A percentile compares a stretch with the other conserved stretches of the same genome.
Evolutionary conservation across 2,329 filamentous ascomycete species (phyloP).

Genomic region (Paecilomyces variotii): DNA sequence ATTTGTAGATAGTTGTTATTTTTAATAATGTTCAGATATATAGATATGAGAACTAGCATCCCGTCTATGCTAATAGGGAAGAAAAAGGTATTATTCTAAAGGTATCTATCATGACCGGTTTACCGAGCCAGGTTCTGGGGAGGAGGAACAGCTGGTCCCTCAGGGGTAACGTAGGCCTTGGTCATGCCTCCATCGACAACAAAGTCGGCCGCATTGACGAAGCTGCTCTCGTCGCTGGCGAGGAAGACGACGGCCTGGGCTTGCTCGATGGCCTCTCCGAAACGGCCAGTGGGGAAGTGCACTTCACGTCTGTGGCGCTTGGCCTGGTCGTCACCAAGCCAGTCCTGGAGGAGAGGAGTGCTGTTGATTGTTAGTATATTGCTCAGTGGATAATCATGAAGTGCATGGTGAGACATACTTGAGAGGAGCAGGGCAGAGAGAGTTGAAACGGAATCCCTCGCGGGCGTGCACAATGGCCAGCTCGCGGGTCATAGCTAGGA

Average conservation of each 20-base stretch:
- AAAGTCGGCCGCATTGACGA: constrained; percentile 59
- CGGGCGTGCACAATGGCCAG: constrained; percentile 86
- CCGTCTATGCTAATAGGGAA: background rate
- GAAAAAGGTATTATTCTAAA: background rate
- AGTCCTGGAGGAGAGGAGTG: constrained; percentile 85
- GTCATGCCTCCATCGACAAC: constrained; percentile 94
- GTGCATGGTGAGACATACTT: constrained; percentile 45
- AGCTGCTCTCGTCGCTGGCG: constrained; percentile 11
- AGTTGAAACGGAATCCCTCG: constrained; percentile 85
- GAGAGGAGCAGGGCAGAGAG: constrained; percentile 79
- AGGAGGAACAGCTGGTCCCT: constrained; percentile 47
- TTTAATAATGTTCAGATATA: background rate
- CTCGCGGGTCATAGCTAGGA: constrained; percentile 82
- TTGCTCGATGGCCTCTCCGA: constrained; percentile 91
- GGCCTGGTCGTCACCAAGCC: constrained; percentile 76
- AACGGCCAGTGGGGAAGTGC: constrained; percentile 80
- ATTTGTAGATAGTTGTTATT: background rate
- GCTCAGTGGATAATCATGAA: background rate
- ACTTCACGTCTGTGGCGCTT: constrained; percentile 79
- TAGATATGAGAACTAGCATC: background rate
- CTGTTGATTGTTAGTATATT: constrained; percentile 23
- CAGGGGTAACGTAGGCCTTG: constrained; percentile 70
- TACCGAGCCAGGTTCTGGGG: constrained; percentile 42
- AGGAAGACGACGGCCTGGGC: constrained; percentile 41
- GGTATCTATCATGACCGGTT: background rate